phyloP scores from a whole-genome alignment of 371 early-diverging fungal genomes.

The Haplosporangium sp. region DNA sequence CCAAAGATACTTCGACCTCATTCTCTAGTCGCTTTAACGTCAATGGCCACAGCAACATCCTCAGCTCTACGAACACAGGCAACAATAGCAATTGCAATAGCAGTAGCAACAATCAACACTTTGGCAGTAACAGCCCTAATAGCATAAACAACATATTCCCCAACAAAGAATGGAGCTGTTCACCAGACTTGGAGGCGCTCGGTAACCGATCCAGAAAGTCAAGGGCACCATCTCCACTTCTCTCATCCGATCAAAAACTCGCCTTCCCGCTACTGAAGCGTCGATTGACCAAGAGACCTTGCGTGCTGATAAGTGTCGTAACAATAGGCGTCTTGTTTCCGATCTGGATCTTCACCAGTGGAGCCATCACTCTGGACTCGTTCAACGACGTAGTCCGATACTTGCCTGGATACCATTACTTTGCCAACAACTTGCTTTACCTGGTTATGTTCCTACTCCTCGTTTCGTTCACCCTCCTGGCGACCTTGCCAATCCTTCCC shows the following conservation, averaged over 20 bases:
- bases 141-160: not conserved
- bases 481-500: slow-evolving; percentile 27
- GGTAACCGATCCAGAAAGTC: slow-evolving; percentile 20
- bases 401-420: slow-evolving; percentile 38
- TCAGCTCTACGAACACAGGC: slow-evolving; percentile 2
- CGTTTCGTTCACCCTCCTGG: slow-evolving; percentile 33
- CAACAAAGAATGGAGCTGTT: not conserved
- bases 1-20: slow-evolving; percentile 26
- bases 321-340: slow-evolving; percentile 24
- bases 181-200: slow-evolving; percentile 24
- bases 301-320: slow-evolving; percentile 12
- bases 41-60: slow-evolving; percentile 9
- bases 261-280: slow-evolving; percentile 9
- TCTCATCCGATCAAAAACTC: slow-evolving; percentile 14
- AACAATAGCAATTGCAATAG: slow-evolving; percentile 6
- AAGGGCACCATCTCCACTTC: slow-evolving; percentile 34
- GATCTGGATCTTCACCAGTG: slow-evolving; percentile 32
- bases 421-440: slow-evolving; percentile 52
- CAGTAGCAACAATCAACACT: not conserved
- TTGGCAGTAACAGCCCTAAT: not conserved
- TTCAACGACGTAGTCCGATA: slow-evolving; percentile 46
- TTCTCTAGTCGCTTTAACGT: slow-evolving; percentile 30
- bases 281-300: slow-evolving; percentile 22
- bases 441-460: slow-evolving; percentile 51
- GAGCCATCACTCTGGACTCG: slow-evolving; percentile 39